Evolutionary conservation across 495 filamentous ascomycete genomes (phyloP), one percentile per base, ranked within the genome.

Genomic region (Xylaria curta): DNA sequence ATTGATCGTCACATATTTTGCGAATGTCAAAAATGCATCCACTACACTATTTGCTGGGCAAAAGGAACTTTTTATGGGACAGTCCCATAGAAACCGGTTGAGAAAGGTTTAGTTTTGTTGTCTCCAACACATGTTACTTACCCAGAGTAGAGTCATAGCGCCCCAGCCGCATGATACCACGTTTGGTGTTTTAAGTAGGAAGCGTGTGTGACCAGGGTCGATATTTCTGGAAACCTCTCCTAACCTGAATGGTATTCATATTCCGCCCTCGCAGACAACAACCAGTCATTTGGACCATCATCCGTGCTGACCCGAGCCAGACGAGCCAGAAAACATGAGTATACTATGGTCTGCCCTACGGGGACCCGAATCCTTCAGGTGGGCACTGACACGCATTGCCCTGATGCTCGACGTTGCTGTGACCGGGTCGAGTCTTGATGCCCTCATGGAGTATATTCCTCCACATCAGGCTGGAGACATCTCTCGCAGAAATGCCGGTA

Each of bases 331-430:
- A 56, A 28, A 56, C 6, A 56, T 13, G 17, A 3, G 13, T 31
- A 56, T 15, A 7, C 28, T 31, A 31, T 31, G 53, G 53, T 31
- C n/a, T 56, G 53, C 21, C 24, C 61, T 47, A 44, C 61, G 21
- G 44, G 61, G 61, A 46, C 40, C 4, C 9, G 61, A 66, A 66
- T 66, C 63, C 63, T 66, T 66, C 31, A 42, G 28, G 28, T 26
- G 62, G 40, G 24, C 3, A 26, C 38, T n/a, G 38, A 19, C 3
- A 33, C 36, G n/a, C 26, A n/a, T 64, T 49, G 10, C 6, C 26
- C 42, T 33, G 42, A 66, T 53, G 7, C 63, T 51, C 28, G 12
- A 36, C 63, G 7, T 21, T 38, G 31, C 63, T 8, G 46, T 19
- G 46, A 47, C 24, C 46, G 46, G 19, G 17, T 33, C 26, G 19